phyloP scores from a whole-genome alignment of 768 basidiomycete genomes.

The Chlorophyllum brunneum region DNA sequence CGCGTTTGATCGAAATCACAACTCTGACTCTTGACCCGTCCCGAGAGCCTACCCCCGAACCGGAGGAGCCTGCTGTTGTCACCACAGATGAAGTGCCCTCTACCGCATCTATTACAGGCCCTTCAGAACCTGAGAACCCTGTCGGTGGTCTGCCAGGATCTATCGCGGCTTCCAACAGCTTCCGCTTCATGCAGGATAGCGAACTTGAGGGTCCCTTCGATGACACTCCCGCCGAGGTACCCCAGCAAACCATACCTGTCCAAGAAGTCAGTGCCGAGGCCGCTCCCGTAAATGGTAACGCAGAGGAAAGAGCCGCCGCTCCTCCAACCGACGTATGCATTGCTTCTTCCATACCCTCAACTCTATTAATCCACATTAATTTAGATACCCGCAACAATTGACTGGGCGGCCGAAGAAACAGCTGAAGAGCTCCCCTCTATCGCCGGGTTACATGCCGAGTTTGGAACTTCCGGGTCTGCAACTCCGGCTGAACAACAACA shows the following conservation, averaged over 20 bases:
- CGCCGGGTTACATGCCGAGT: constrained; percentile 69
- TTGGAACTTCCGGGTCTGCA: constrained; percentile 70
- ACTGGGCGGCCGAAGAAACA: constrained; percentile 83
- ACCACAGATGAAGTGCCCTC: constrained; percentile 15
- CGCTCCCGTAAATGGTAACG: constrained; percentile 15
- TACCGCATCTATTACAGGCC: constrained; percentile 11
- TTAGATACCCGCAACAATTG: constrained; percentile 39
- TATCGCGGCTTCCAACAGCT: constrained; percentile 45
- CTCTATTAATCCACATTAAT: neutral
- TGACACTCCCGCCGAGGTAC: constrained; percentile 50
- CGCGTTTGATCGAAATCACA: constrained; percentile 56
- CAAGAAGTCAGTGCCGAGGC: constrained; percentile 22
- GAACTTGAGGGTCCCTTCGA: constrained; percentile 64
- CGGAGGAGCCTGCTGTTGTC: constrained; percentile 22
- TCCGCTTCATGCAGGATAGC: constrained; percentile 81
- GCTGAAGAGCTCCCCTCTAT: constrained; percentile 79
- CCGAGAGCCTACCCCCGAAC: constrained; percentile 33
- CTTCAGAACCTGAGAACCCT: constrained; percentile 24
- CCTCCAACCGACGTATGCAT: constrained; percentile 17
- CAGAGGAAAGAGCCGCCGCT: constrained; percentile 15
- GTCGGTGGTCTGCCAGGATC: constrained; percentile 39
- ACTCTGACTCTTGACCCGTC: constrained; percentile 51
- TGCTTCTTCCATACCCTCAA: neutral
- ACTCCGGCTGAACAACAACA: constrained; percentile 48
- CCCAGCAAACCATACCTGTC: constrained; percentile 30